phyloP scores from a whole-genome alignment of 2,329 filamentous ascomycete species.

The Aspergillus caelatus region DNA sequence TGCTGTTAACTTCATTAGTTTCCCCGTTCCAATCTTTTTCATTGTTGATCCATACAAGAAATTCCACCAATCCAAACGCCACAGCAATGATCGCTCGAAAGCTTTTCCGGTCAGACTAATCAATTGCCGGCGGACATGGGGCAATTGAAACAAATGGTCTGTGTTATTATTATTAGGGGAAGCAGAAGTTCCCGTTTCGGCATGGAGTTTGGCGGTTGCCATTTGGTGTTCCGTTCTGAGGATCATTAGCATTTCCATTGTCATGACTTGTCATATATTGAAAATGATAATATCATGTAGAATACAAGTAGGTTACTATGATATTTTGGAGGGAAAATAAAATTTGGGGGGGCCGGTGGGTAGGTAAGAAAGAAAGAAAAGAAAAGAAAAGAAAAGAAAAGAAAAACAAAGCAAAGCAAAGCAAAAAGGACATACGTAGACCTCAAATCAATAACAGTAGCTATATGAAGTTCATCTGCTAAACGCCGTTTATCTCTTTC shows the following conservation, averaged over 20 bases:
- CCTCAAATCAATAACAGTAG: slow-evolving; percentile 76
- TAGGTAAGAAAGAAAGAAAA: no score
- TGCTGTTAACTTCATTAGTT: slow-evolving; percentile 26
- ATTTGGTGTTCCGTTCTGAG: slow-evolving; percentile 73
- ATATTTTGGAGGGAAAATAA: not conserved
- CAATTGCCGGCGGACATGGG: slow-evolving; percentile 64
- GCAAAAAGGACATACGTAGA: slow-evolving; percentile 62
- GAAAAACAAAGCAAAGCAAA: not conserved
- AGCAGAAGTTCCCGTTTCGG: slow-evolving; percentile 41
- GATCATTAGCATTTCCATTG: slow-evolving; percentile 3
- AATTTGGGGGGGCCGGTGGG: no score
- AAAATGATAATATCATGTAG: not conserved
- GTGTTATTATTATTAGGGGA: slow-evolving; percentile 51
- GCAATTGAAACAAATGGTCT: slow-evolving; percentile 62
- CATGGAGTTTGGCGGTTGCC: slow-evolving; percentile 64
- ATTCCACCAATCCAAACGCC: slow-evolving; percentile 68
- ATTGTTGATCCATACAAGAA: slow-evolving; percentile 53
- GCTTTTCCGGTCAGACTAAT: slow-evolving; percentile 74
- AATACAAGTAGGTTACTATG: not conserved
- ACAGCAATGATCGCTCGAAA: slow-evolving; percentile 70
- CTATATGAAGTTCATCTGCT: slow-evolving; percentile 63
- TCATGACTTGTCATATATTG: not conserved
- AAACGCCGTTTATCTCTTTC: slow-evolving; percentile 64
- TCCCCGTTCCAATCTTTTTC: not conserved
- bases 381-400: not conserved